A percentile compares a stretch with the other conserved stretches of the same genome.
Conservation (phyloP, 1,139 yeast species). For the Trichomonascaceae sp. region DNA sequence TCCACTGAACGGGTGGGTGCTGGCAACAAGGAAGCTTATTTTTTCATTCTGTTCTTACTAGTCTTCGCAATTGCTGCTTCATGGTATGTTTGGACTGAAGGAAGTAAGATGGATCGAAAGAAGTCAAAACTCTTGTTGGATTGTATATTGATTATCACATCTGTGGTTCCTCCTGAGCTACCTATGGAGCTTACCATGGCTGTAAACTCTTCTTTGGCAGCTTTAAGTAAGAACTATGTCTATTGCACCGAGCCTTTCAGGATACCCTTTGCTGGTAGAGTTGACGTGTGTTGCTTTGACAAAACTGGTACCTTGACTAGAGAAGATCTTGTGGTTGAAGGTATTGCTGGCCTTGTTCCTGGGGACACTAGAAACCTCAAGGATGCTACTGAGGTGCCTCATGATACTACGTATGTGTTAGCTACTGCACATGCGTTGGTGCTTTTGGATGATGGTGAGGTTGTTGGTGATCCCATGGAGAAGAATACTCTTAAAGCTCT, state of each 20-base stretch:
- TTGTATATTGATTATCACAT: constrained; percentile 90
- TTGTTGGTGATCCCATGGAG: constrained; percentile 99
- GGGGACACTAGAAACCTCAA: constrained; percentile 51
- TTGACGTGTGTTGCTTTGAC: constrained; percentile 97
- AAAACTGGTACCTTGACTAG: constrained; percentile 98
- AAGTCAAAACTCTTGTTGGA: constrained; percentile 90
- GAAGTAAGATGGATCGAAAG: constrained; percentile 90
- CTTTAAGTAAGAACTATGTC: constrained; percentile 78
- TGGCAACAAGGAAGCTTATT: constrained; percentile 90
- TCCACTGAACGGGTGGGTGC: constrained; percentile 96
- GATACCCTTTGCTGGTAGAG: constrained; percentile 95
- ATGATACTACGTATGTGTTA: constrained; percentile 62
- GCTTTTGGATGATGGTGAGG: constrained; percentile 87
- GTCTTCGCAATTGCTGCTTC: constrained; percentile 93
- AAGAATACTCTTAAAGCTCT: constrained; percentile 88
- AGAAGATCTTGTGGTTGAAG: constrained; percentile 93
- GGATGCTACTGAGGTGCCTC: constrained; percentile 55
- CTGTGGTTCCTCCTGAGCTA: constrained; percentile 98
- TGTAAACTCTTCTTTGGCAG: constrained; percentile 83
- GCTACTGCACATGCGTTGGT: constrained; percentile 98
- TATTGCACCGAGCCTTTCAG: constrained; percentile 99
- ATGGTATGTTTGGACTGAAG: constrained; percentile 98
- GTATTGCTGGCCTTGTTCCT: constrained; percentile 72
- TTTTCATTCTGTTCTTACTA: constrained; percentile 82
- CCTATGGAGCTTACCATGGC: constrained; percentile 99